These are phyloP conservation scores for Ottelia alismoides DNA, from an alignment of 106 monocot species.

Conservation along the genomic window DNA sequence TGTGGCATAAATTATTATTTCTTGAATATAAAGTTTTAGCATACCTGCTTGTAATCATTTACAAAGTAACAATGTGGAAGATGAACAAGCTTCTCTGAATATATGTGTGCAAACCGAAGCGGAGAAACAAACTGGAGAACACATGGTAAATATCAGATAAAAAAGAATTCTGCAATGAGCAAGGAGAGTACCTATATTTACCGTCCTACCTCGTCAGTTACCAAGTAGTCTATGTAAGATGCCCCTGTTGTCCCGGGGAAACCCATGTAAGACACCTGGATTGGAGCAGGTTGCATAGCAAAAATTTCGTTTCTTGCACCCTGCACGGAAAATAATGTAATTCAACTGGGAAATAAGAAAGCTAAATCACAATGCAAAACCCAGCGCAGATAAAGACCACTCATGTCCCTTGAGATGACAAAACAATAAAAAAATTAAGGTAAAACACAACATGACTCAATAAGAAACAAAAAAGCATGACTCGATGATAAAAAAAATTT, in stretches of 20 bases:
- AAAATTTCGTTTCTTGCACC: conserved; percentile 91
- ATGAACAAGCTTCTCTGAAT: too few species aligned
- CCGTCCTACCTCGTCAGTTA: conserved; percentile 76
- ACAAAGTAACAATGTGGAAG: too few species aligned
- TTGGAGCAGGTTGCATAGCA: conserved; percentile 82
- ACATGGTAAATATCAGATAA: not conserved
- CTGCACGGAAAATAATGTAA: too few species aligned
- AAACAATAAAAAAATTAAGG: too few species aligned
- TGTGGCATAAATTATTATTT: not conserved
- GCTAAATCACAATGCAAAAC: too few species aligned
- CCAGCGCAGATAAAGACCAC: too few species aligned
- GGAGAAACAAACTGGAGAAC: conserved; percentile 77
- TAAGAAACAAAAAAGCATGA: too few species aligned
- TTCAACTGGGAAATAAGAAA: too few species aligned
- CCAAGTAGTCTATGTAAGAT: conserved; percentile 71
- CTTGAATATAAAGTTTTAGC: not conserved
- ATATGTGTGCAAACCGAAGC: conserved; percentile 54
- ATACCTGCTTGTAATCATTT: too few species aligned
- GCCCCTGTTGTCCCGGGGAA: conserved; percentile 88
- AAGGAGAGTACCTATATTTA: not conserved
- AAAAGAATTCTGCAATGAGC: not conserved
- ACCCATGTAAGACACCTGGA: conserved; percentile 93
- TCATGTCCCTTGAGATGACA: too few species aligned
- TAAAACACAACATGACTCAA: too few species aligned
- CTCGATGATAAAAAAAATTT: too few species aligned